phyloP scores from a whole-genome alignment of 179 eudicot genomes.

The Actinidia polygama region DNA sequence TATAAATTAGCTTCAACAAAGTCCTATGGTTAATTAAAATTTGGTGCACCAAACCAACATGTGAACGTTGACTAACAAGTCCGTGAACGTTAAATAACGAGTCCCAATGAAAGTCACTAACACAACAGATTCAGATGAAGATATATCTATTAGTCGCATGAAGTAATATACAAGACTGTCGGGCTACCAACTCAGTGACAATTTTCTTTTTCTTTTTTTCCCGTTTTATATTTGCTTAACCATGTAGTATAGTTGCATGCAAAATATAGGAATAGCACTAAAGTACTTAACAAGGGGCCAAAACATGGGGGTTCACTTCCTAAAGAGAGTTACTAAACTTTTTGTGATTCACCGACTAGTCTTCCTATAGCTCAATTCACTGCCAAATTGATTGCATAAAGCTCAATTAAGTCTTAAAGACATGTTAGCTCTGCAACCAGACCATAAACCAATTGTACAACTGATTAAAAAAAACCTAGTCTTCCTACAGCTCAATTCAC shows the following conservation, averaged over 20 bases:
- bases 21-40: neutral
- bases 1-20: neutral
- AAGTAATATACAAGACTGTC: neutral
- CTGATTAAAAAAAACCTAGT: neutral
- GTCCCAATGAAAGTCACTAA: neutral
- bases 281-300: neutral
- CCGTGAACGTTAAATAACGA: neutral
- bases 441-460: neutral
- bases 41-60: conserved; percentile 14
- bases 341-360: neutral
- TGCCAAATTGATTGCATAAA: neutral
- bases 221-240: neutral
- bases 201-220: too few species aligned
- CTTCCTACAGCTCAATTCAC: conserved; percentile 7
- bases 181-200: neutral
- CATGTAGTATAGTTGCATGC: neutral
- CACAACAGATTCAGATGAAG: neutral
- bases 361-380: conserved; percentile 7
- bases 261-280: neutral
- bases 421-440: conserved; percentile 10
- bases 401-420: conserved; percentile 1
- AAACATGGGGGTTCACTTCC: neutral
- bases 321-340: neutral
- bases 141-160: neutral
- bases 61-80: neutral